Evolutionary conservation across 176 grass and related monocot species (phyloP).

Genomic region (Oryza longistaminata): DNA sequence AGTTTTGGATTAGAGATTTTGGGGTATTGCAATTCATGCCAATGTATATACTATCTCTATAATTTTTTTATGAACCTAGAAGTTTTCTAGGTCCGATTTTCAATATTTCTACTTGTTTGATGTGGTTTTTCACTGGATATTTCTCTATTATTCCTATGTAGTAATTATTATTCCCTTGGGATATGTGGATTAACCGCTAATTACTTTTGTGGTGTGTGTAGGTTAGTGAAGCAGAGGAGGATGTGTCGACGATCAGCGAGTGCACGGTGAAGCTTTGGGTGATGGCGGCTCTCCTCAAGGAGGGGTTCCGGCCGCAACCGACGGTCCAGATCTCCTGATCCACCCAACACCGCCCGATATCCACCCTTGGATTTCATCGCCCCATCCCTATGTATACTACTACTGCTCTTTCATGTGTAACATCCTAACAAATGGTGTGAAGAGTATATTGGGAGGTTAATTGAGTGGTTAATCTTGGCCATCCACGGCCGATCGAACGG

Average conservation of each 20-base stretch:
- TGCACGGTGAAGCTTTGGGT: constrained; percentile 49
- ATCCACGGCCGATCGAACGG: not conserved
- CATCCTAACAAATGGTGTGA: not conserved
- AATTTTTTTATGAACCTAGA: too few relatives aligned
- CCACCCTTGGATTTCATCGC: not conserved
- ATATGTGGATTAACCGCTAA: not conserved
- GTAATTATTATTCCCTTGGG: not conserved
- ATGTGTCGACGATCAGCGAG: constrained; percentile 24
- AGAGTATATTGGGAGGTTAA: not conserved
- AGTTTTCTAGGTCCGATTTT: too few relatives aligned
- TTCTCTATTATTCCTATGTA: too few relatives aligned
- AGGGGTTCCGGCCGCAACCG: constrained; percentile 43
- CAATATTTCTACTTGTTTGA: too few relatives aligned
- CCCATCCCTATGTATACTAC: not conserved
- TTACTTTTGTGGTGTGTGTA: not conserved
- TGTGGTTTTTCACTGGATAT: too few relatives aligned
- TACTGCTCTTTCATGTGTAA: not conserved
- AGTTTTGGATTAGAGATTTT: too few relatives aligned
- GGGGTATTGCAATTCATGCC: too few relatives aligned
- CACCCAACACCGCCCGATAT: too few relatives aligned
- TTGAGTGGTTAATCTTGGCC: not conserved
- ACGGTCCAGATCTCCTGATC: constrained; percentile 32
- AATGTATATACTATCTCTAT: too few relatives aligned
- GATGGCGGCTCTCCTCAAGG: constrained; percentile 50
- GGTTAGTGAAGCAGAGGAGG: constrained; percentile 27